Base-by-base conservation (phyloP, 2,329 filamentous ascomycete species). In the Fusarium odoratissimum region DNA sequence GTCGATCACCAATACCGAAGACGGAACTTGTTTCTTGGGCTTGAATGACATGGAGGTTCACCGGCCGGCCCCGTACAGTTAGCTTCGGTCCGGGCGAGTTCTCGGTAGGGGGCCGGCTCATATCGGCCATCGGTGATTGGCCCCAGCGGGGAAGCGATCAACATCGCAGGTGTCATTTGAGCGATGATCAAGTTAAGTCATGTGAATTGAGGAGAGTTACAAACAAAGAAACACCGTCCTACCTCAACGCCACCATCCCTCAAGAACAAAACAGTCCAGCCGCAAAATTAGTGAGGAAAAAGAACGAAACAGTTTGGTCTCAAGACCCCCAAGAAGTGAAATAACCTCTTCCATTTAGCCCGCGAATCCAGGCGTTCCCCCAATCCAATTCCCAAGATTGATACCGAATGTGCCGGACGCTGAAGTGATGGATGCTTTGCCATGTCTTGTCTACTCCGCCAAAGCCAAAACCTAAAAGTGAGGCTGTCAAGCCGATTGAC, bases 381-480 rank as follows among this genome's bases (percentile, higher is more conserved):
- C 45, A 61, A 67, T 72, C 66, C 55, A 56, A 57, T 66, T 62
- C 74, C 61, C 61, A 73, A 45, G 59, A 75, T 46, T 44, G 55
- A 62, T 63, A 51, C 61, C 67, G 63, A 64, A 60, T 63, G 56
- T 72, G 58, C 62, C 66, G 64, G 57, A 58, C 54, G 60, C 57
- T 66, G 60, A 69, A 62, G 62, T 69, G 69, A 73, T 75, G 62
- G 71, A 66, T 76, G 74, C 73, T 75, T 72, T 75, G 60, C 67
- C 75, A 64, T 74, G 45, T 74, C 65, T 74, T 74, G 67, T 69
- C 61, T 77, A 77, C 75, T 77, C 74, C 75, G 49, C 64, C 70
- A 73, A 76, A 76, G 71, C 64, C 71, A 60, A 68, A 61, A 52
- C 75, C 68, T 46, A 60, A 75, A 75, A 74, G 64, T 73, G 74